phyloP scores from a whole-genome alignment of 768 basidiomycete species.

The Kwoniella sp. region DNA sequence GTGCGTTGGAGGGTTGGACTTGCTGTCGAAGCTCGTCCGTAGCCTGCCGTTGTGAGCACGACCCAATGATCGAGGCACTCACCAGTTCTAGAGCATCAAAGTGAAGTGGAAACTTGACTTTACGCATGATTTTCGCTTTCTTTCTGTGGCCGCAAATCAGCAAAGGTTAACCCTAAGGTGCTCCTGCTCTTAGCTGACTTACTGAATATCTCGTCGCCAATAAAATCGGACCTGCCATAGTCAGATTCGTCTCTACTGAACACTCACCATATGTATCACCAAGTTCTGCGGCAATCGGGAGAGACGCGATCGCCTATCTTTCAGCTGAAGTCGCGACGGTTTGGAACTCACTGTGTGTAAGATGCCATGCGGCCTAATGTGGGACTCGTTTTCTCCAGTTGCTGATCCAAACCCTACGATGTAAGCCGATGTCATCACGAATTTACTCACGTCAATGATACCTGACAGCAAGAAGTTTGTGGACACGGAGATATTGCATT shows the following conservation, averaged over 20 bases:
- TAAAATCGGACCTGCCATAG: constrained; percentile 74
- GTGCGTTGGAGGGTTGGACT: constrained; percentile 69
- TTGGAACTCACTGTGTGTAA: constrained; percentile 64
- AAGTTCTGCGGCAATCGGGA: constrained; percentile 76
- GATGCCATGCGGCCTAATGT: constrained; percentile 75
- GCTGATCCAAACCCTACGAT: constrained; percentile 75
- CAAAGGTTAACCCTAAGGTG: neutral
- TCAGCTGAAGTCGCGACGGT: neutral
- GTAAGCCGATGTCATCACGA: constrained; percentile 19
- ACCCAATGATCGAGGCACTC: neutral
- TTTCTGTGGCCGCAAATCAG: constrained; percentile 31
- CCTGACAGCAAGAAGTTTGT: constrained; percentile 90
- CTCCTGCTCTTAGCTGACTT: constrained; percentile 1
- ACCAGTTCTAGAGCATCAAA: constrained; percentile 80
- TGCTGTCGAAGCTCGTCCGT: constrained; percentile 76
- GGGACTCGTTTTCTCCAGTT: constrained; percentile 80
- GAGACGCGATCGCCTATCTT: constrained; percentile 65
- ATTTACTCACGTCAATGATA: constrained; percentile 69
- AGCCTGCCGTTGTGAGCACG: constrained; percentile 37
- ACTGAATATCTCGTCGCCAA: constrained; percentile 81
- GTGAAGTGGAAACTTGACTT: constrained; percentile 89
- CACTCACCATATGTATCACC: constrained; percentile 73
- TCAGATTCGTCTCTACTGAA: constrained; percentile 6
- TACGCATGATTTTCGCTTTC: constrained; percentile 94
- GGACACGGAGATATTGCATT: constrained; percentile 82